These are phyloP conservation scores for Dactylellina leptospora DNA, from an alignment of 2,329 filamentous ascomycete genomes.

Conservation along the genomic window DNA sequence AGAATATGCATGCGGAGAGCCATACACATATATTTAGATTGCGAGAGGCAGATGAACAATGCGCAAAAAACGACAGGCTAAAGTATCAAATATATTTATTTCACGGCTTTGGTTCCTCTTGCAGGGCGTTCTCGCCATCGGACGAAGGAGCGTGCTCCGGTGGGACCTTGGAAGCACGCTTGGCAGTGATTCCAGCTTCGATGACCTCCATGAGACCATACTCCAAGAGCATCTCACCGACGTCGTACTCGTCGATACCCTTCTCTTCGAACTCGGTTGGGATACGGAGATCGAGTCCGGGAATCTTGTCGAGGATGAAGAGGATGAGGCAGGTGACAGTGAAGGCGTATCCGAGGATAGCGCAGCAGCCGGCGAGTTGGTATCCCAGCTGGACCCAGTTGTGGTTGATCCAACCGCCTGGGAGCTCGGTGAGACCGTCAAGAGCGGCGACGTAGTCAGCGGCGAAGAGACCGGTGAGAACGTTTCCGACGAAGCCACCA, in stretches of 20 bases:
- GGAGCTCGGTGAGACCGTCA: constrained; percentile 64
- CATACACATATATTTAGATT: constrained; percentile 20
- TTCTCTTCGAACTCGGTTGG: constrained; percentile 67
- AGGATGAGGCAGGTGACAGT: constrained; percentile 66
- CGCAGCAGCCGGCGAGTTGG: constrained; percentile 68
- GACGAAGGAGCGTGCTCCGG: constrained; percentile 16
- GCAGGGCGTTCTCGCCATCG: constrained; percentile 42
- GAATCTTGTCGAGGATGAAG: constrained; percentile 68
- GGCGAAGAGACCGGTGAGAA: constrained; percentile 69
- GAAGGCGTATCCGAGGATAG: constrained; percentile 68
- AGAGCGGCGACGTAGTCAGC: constrained; percentile 64
- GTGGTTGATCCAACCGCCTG: constrained; percentile 65
- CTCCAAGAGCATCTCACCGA: constrained; percentile 57
- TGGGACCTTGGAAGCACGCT: constrained; percentile 39
- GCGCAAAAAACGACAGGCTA: constrained; percentile 6
- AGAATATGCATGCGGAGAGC: constrained; percentile 17
- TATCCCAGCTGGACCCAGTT: constrained; percentile 68
- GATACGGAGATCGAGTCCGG: constrained; percentile 67
- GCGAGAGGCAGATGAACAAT: background rate
- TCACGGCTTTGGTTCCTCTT: constrained; percentile 42
- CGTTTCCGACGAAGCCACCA: constrained; percentile 68
- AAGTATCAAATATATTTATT: constrained; percentile 11
- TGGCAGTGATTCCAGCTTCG: constrained; percentile 44
- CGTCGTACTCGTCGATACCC: constrained; percentile 66
- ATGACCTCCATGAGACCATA: constrained; percentile 50